These are phyloP conservation scores for Candida coquimbonensis DNA, from an alignment of 805 yeast species.

Conservation along the genomic window DNA sequence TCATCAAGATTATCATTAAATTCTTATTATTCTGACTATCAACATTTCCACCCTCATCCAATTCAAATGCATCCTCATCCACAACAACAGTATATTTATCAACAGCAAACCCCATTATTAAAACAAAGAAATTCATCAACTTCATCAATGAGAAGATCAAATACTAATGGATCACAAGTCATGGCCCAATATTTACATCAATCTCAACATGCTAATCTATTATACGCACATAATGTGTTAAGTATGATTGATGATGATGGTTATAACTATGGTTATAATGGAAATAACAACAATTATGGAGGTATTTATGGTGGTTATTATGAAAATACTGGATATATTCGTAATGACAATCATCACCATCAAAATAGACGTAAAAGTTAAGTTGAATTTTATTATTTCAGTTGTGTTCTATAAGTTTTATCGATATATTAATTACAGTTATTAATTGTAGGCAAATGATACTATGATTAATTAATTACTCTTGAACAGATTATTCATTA, in stretches of 20 bases:
- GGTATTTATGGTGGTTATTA: no score
- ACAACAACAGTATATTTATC: not conserved
- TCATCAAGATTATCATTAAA: slow-evolving; percentile 14
- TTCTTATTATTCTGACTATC: slow-evolving; percentile 10
- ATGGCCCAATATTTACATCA: slow-evolving; percentile 78
- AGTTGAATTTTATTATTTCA: no score
- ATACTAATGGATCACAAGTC: slow-evolving; percentile 56
- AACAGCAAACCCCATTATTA: slow-evolving; percentile 2
- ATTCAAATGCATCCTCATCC: not conserved
- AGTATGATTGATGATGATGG: slow-evolving; percentile 34
- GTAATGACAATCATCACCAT: no score
- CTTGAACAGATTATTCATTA: no score
- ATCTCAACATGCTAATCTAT: slow-evolving; percentile 52
- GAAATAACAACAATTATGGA: no score
- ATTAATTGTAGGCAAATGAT: no score
- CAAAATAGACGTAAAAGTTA: no score
- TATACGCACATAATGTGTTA: slow-evolving; percentile 47
- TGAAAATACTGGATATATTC: not conserved
- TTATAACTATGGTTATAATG: no score
- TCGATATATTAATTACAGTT: no score
- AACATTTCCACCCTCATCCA: not conserved
- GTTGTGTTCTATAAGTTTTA: no score
- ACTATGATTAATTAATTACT: no score
- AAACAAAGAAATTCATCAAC: not conserved
- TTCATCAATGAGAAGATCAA: slow-evolving; percentile 4